Evolutionary conservation across 768 basidiomycete species (phyloP).

Genomic region (Amanita rimosa): DNA sequence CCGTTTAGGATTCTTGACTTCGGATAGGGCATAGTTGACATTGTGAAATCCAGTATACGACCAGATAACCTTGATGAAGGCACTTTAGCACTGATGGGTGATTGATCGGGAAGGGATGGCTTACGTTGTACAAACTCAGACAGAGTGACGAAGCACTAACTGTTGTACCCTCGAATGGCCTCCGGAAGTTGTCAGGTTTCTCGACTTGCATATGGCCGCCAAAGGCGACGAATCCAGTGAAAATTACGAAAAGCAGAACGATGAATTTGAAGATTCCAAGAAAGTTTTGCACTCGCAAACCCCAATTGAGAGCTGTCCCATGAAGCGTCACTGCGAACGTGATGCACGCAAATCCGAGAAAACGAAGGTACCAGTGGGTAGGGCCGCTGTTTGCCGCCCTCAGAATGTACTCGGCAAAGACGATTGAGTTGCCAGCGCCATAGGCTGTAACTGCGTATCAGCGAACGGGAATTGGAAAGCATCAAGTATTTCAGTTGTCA

Average conservation of each 20-base stretch:
- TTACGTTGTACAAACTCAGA: conserved; percentile 39
- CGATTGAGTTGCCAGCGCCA: conserved; percentile 33
- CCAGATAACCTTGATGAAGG: background rate
- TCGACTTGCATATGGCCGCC: background rate
- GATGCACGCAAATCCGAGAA: conserved; percentile 24
- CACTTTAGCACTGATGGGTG: background rate
- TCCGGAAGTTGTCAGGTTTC: conserved; percentile 12
- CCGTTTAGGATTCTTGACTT: conserved; percentile 48
- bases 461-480: background rate
- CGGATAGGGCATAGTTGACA: conserved; percentile 57
- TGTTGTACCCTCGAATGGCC: background rate
- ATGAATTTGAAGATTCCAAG: conserved; percentile 48
- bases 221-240: conserved; percentile 21
- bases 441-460: background rate
- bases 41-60: conserved; percentile 54
- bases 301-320: conserved; percentile 36
- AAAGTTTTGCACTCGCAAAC: conserved; percentile 48
- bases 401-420: conserved; percentile 16
- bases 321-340: conserved; percentile 23
- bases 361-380: conserved; percentile 19
- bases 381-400: conserved; percentile 20
- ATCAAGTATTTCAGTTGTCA: background rate
- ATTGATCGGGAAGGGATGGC: background rate
- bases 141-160: conserved; percentile 38
- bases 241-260: conserved; percentile 30